phyloP scores from a whole-genome alignment of 345 rosid genomes.

The Limnanthes douglasii region DNA sequence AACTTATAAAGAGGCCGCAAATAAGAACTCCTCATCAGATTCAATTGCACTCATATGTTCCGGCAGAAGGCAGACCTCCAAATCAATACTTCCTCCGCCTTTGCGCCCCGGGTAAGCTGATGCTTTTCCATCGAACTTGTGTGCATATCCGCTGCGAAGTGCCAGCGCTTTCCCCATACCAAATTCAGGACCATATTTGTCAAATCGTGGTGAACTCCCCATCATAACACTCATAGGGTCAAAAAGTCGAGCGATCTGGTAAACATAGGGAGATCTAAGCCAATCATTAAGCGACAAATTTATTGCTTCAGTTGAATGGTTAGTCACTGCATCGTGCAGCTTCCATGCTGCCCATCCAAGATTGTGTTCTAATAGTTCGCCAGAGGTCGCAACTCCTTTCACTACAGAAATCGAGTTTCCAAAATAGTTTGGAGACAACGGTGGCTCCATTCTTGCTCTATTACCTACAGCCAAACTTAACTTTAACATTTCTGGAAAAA shows the following conservation, averaged over 20 bases:
- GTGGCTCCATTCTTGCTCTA: constrained; percentile 42
- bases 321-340: constrained; percentile 30
- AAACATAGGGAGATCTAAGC: constrained; percentile 28
- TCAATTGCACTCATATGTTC: constrained; percentile 45
- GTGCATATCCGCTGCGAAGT: constrained; percentile 51
- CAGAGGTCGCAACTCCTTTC: constrained; percentile 24
- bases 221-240: constrained; percentile 47
- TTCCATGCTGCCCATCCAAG: constrained; percentile 62
- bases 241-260: constrained; percentile 23
- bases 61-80: constrained; percentile 53
- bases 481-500: too few relatives aligned
- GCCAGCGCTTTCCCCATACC: constrained; percentile 70
- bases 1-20: constrained; percentile 14
- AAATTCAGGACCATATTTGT: constrained; percentile 62
- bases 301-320: constrained; percentile 21
- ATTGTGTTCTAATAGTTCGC: constrained; percentile 31
- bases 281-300: constrained; percentile 23
- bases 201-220: constrained; percentile 77
- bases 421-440: constrained; percentile 29
- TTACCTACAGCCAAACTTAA: constrained; percentile 32
- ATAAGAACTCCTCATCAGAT: constrained; percentile 34
- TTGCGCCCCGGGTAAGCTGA: constrained; percentile 42
- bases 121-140: constrained; percentile 69
- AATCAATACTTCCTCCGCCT: constrained; percentile 56
- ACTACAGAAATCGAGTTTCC: constrained; percentile 38